Base-by-base conservation (phyloP, 768 basidiomycete genomes). In the Dioszegia hungarica region DNA sequence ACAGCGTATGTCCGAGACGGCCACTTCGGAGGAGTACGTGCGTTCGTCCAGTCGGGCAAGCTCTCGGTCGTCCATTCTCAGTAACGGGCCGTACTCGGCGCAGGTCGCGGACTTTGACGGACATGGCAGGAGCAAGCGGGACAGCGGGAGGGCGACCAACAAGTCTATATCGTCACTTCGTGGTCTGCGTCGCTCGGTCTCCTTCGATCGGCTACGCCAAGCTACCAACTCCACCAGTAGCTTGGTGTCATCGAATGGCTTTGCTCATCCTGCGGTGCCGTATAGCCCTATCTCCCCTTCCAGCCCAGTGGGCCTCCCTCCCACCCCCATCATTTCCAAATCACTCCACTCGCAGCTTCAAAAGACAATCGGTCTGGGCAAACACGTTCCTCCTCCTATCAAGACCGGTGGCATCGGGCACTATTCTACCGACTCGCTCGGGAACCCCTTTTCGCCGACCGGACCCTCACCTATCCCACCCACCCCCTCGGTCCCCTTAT, bases 251-350 rank as follows among this genome's bases (percentile, higher is more conserved):
- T 37, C 45, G 9, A 38, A 27, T 11, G 17, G 22, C 27, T 22
- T 15, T 17, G 24, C 34, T 8, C 28, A 68, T 14, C 17, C 24
- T 29, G 78, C 45, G 65, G 77, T 38, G 68, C 27, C 17, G 79
- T 74, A 29, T 58, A 78, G 15, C 75, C 49, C 49, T 19, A 38
- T 36, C 5, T 51, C 49, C 4, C 34, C 49, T 10, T 9, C 28
- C 14, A n/a, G 36, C 4, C 19, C 34, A 9, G 12, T 51, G 22
- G 82, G 9, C 2, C 88, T 92, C 54, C 84, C 90, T 60, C 93
- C 93, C 15, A 82, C 90, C 24, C 91, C 93, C 3, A 81, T 85
- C 63, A 88, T 97, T 81, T 88, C 84, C 54, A 91, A 89, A 78
- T 79, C 83, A 0, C 79, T 94, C 19, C 80, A 91, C 31, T 78